Evolutionary conservation across 306 rosid species (phyloP), one percentile per base, ranked within the genome.

Genomic region (Vachellia pachyceras): DNA sequence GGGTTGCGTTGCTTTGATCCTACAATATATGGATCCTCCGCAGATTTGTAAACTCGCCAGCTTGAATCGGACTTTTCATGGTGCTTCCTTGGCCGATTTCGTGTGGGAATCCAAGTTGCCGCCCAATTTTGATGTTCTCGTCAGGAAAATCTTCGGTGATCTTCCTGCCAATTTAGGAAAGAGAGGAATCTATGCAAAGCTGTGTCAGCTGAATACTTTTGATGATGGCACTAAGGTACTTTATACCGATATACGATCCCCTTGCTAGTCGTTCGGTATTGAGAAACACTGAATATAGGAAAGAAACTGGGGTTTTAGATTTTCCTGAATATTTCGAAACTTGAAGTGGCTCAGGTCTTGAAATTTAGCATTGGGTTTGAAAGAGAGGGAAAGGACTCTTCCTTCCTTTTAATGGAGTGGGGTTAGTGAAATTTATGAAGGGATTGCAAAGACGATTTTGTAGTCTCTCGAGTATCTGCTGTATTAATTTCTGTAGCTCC

Each of bases 21-120:
- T 92, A 15, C 77, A 79, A 0, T 78, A 85, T 40, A 76, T 92
- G 89, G 91, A 83, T 39, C 94, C 97, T 35, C 78, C 86, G 5
- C 87, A 86, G 81, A 90, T 92, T 73, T 90, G 93, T 57, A 79
- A 80, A 50, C 78, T 92, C 70, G 93, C 93, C 1, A 52, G 58
- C 46, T 76, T 92, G 84, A 90, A 86, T 63, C 90, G 89, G 72
- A 88, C 93, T 37, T 92, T 92, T 79, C 97, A 90, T 3, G 94
- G 89, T 1, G 94, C 94, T 55, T 89, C 97, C 5, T 87, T 82
- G 89, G 94, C 97, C 1, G 94, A 92, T 87, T 90, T 88, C 41
- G 90, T 90, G 39, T 92, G 94, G 97, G 94, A 92, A 47, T 86
- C 94, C 39, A 92, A 92, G 69, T 80, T 92, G 65, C 97, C 97